Evolutionary conservation across 257 asterid genomes (phyloP).

Genomic region (Nicotiana benthamiana): DNA sequence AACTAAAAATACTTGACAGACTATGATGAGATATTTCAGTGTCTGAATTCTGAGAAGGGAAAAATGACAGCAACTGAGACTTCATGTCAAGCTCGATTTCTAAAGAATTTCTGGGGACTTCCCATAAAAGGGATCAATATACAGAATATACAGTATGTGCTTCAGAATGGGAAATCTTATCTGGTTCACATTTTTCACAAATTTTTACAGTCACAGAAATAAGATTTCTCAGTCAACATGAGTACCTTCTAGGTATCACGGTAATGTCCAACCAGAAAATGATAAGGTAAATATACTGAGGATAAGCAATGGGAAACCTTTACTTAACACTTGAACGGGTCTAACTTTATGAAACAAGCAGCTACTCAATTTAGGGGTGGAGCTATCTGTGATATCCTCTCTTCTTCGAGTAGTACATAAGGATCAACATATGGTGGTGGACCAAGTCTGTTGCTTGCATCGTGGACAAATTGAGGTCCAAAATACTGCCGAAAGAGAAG

Average conservation of each 20-base stretch:
- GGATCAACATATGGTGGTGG: conserved; percentile 70
- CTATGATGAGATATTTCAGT: not conserved
- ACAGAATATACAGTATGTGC: not conserved
- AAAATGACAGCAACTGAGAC: not conserved
- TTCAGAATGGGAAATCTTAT: not conserved
- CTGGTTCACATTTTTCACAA: not conserved
- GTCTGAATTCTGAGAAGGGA: not conserved
- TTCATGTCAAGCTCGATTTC: not conserved
- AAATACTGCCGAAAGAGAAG: conserved; percentile 54
- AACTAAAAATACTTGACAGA: not conserved
- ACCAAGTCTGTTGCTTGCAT: conserved; percentile 30
- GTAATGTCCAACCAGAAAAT: conserved; percentile 5
- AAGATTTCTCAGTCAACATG: conserved; percentile 1
- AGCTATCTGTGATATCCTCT: conserved; percentile 54
- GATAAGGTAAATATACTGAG: conserved; percentile 4
- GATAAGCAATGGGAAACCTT: conserved; percentile 18
- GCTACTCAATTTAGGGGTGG: conserved; percentile 52
- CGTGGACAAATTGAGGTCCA: conserved; percentile 71
- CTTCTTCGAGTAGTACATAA: conserved; percentile 69
- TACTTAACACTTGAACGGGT: conserved; percentile 12
- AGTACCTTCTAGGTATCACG: not conserved
- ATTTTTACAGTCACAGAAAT: not conserved
- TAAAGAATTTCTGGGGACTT: not conserved
- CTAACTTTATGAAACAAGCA: conserved; percentile 18
- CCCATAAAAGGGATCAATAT: not conserved